phyloP scores from a whole-genome alignment of 2,329 filamentous ascomycete genomes.

The Ascochyta lentis region DNA sequence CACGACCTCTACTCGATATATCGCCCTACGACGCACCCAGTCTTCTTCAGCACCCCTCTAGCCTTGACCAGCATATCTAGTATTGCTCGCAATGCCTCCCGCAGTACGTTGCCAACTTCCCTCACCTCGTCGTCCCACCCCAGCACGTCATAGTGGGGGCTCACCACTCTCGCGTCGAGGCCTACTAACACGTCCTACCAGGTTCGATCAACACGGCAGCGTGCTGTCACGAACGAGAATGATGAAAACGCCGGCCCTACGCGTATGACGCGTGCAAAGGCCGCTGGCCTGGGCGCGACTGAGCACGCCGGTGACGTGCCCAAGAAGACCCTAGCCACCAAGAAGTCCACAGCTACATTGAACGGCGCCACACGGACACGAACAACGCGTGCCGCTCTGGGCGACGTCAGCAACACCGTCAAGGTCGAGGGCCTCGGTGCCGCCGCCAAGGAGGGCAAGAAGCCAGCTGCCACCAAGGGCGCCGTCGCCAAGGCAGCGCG shows the following conservation, averaged over 20 bases:
- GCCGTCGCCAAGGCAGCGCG: conserved; percentile 75
- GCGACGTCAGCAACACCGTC: conserved; percentile 93
- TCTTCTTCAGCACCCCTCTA: conserved; percentile 34
- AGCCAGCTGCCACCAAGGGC: conserved; percentile 64
- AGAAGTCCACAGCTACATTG: conserved; percentile 51
- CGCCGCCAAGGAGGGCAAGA: conserved; percentile 68
- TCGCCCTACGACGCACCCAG: conserved; percentile 34
- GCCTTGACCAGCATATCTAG: conserved; percentile 46
- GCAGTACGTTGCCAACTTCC: conserved; percentile 53
- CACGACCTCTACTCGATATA: conserved; percentile 39
- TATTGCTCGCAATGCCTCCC: conserved; percentile 61
- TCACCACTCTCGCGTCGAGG: conserved; percentile 4
- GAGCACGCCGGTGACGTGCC: conserved; percentile 61
- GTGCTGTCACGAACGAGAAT: conserved; percentile 87
- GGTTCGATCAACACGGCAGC: conserved; percentile 75
- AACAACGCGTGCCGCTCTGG: conserved; percentile 79
- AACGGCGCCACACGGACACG: conserved; percentile 58
- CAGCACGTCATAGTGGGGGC: conserved; percentile 16
- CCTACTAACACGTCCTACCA: conserved; percentile 55
- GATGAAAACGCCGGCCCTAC: conserved; percentile 83
- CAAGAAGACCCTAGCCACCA: conserved; percentile 56
- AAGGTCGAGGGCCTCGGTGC: conserved; percentile 66
- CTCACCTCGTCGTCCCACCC: conserved; percentile 16
- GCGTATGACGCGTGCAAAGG: conserved; percentile 92
- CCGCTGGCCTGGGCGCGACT: conserved; percentile 66